These are phyloP conservation scores for Debaryomyces maramus DNA, from an alignment of 805 yeast species.

Conservation along the genomic window DNA sequence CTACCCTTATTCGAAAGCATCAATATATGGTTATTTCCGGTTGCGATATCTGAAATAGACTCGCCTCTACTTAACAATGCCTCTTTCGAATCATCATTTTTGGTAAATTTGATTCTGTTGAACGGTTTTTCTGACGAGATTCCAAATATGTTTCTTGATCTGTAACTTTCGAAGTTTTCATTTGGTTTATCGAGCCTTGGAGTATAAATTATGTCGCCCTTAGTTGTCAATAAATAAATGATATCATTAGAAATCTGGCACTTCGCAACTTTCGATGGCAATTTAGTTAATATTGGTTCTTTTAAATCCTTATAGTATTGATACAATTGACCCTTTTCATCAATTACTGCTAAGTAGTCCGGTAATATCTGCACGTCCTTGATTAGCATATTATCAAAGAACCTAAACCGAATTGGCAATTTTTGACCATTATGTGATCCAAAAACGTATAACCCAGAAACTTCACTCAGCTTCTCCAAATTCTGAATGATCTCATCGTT, in stretches of 20 bases:
- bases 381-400: conserved; percentile 62
- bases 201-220: conserved; percentile 36
- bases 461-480: conserved; percentile 22
- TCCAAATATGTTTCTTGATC: conserved; percentile 26
- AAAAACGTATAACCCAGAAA: conserved; percentile 37
- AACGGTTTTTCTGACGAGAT: conserved; percentile 6
- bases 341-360: conserved; percentile 55
- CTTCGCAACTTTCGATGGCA: conserved; percentile 29
- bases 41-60: conserved; percentile 46
- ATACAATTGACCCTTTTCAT: conserved; percentile 67
- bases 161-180: conserved; percentile 13
- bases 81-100: conserved; percentile 6
- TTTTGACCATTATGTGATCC: conserved; percentile 37
- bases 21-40: conserved; percentile 73
- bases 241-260: conserved; percentile 52
- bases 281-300: conserved; percentile 19
- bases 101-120: conserved; percentile 10
- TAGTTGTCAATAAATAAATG: conserved; percentile 41
- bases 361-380: conserved; percentile 56
- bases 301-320: conserved; percentile 61
- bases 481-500: conserved; percentile 18
- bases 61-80: conserved; percentile 21
- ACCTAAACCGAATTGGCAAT: conserved; percentile 59
- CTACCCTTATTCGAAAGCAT: conserved; percentile 58
- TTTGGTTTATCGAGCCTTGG: conserved; percentile 23